Base-by-base conservation (phyloP, 2,329 filamentous ascomycete genomes). In the Colletotrichum shisoi region DNA sequence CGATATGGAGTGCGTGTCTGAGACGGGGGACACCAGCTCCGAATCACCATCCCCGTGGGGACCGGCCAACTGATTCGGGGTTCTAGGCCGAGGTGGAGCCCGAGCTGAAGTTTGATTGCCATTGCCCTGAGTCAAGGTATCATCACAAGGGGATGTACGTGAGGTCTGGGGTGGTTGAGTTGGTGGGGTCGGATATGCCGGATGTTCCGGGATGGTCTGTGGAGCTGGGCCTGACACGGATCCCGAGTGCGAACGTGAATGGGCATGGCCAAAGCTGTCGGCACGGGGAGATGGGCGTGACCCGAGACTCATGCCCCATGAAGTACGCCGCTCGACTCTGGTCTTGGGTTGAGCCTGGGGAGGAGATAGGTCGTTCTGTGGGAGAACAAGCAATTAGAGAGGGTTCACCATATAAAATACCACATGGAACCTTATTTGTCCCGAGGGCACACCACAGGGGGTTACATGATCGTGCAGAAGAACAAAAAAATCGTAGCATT, bases 221-320 rank as follows among this genome's bases (percentile, higher is more conserved):
- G 63, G 58, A 46, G 19, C 46, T 34, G 61, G 40, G 21, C 54
- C 61, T 37, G 54, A 54, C 13, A 59, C 40, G 17, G 64, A 59
- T 59, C 54, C 64, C 31, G 64, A 64, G 21, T 48, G 61, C 42
- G 61, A 67, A 34, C 53, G 45, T 59, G 64, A 67, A 54, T 45
- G 61, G 34, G 53, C 44, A 58, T 58, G 53, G 21, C 52, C 61
- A 58, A 64, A 48, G 63, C 48, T 64, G 60, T 75, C 74, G 65
- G 70, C 68, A 63, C 69, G 72, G 62, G 73, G 42, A 19, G 64
- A 70, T 37, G 78, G 74, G 70, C 74, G 77, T 57, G 74, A 63
- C 69, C 78, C 73, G 70, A 79, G 70, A 67, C 74, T 74, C 73
- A 82, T 68, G 56, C 78, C 79, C 82, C 81, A 84, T 27, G 82